phyloP scores from a whole-genome alignment of 140 eudicot genomes.

The Oenanthe javanica region DNA sequence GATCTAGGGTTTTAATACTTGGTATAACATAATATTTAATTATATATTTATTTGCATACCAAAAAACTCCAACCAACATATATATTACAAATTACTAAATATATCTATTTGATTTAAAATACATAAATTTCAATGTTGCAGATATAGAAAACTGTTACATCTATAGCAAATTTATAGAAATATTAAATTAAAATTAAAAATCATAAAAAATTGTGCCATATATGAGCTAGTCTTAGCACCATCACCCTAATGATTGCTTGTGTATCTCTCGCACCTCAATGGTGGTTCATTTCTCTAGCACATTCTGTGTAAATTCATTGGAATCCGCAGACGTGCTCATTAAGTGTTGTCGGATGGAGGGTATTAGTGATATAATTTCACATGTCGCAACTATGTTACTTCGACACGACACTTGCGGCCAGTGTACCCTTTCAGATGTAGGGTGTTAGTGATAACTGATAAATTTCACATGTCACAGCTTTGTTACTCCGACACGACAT shows the following conservation, averaged over 20 bases:
- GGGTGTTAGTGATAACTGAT: no score
- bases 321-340: neutral
- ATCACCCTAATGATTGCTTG: no score
- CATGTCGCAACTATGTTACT: no score
- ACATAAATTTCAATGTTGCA: neutral
- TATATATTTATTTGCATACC: neutral
- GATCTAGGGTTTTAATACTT: neutral
- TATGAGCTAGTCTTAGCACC: neutral
- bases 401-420: no score
- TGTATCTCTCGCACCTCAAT: no score
- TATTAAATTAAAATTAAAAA: no score
- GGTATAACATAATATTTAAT: neutral
- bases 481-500: no score
- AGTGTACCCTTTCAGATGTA: no score
- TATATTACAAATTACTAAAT: neutral
- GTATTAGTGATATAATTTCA: neutral
- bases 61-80: neutral
- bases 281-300: no score
- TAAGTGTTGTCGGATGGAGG: neutral
- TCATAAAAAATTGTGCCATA: neutral
- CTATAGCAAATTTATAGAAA: neutral
- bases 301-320: neutral
- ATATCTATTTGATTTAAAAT: no score
- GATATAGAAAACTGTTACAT: neutral
- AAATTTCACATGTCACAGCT: no score